Evolutionary conservation across 305 asterid species (phyloP).

Genomic region (Salvia sclarea): DNA sequence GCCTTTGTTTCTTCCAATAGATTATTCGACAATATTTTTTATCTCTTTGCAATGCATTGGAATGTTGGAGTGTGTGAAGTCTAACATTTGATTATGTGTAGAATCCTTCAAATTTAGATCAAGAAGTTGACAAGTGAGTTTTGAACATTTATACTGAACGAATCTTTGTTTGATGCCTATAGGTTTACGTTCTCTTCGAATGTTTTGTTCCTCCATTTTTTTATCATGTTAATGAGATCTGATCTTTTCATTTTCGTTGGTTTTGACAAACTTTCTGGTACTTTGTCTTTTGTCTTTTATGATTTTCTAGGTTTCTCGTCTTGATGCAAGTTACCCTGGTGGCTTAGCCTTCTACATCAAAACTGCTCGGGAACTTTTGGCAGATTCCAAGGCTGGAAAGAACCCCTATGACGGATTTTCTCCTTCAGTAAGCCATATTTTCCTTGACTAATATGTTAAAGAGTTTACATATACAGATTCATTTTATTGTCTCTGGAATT

Average conservation of each 20-base stretch:
- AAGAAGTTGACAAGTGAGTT: neutral
- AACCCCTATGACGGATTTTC: slow-evolving; percentile 95
- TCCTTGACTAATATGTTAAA: slow-evolving; percentile 21
- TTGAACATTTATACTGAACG: neutral
- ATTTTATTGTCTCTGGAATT: slow-evolving; percentile 15
- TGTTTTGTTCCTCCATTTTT: slow-evolving; percentile 1
- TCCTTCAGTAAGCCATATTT: slow-evolving; percentile 75
- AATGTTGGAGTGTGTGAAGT: neutral
- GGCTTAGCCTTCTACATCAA: slow-evolving; percentile 78
- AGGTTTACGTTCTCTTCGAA: neutral
- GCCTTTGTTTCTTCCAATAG: neutral
- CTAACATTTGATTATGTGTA: neutral
- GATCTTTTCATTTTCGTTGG: slow-evolving; percentile 13
- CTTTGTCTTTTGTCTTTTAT: slow-evolving; percentile 12
- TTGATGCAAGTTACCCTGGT: slow-evolving; percentile 88
- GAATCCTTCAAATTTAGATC: neutral
- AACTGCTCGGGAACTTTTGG: slow-evolving; percentile 88
- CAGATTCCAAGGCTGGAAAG: slow-evolving; percentile 94
- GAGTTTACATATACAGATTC: slow-evolving; percentile 18
- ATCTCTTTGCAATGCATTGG: neutral
- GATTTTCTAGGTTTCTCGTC: slow-evolving; percentile 65
- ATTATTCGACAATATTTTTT: neutral
- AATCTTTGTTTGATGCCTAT: neutral
- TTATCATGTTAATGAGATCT: neutral
- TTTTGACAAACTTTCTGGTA: neutral